A percentile compares a stretch with the other conserved stretches of the same genome.
phyloP scores from a whole-genome alignment of 441 rosid genomes.

The Manihot esculenta region DNA sequence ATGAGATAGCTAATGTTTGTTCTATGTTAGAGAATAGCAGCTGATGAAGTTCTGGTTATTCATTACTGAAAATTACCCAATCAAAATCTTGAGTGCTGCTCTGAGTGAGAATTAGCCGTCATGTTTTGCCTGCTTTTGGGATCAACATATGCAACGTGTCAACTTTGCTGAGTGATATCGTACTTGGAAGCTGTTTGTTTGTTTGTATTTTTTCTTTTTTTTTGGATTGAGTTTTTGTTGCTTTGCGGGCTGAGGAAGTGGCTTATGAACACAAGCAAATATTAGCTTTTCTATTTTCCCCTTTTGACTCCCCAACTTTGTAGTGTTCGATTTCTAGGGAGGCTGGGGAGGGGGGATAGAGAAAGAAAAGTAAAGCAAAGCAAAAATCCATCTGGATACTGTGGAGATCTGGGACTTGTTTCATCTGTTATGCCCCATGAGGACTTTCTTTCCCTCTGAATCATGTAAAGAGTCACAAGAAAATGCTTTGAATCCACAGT shows the following conservation, averaged over 20 bases:
- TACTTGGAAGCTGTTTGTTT: constrained; percentile 20
- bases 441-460: constrained; percentile 76
- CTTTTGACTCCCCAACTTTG: background rate
- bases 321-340: background rate
- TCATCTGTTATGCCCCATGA: constrained; percentile 86
- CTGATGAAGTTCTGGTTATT: background rate
- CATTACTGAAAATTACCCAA: constrained; percentile 3
- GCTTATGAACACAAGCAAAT: constrained; percentile 31
- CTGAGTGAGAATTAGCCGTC: background rate
- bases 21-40: constrained; percentile 5
- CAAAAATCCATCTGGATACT: constrained; percentile 41
- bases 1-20: constrained; percentile 13
- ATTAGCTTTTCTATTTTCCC: constrained; percentile 10
- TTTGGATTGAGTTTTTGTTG: constrained; percentile 28
- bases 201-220: constrained; percentile 23
- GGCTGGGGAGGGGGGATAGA: background rate
- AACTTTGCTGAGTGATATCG: constrained; percentile 17
- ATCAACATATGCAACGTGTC: constrained; percentile 14
- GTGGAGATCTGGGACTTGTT: constrained; percentile 99
- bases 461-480: constrained; percentile 83
- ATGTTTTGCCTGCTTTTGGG: background rate
- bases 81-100: constrained; percentile 7
- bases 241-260: constrained; percentile 31
- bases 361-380: constrained; percentile 19
- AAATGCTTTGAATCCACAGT: constrained; percentile 86